These are phyloP conservation scores for Metschnikowia borealis DNA, from an alignment of 805 yeast genomes.

Conservation along the genomic window DNA sequence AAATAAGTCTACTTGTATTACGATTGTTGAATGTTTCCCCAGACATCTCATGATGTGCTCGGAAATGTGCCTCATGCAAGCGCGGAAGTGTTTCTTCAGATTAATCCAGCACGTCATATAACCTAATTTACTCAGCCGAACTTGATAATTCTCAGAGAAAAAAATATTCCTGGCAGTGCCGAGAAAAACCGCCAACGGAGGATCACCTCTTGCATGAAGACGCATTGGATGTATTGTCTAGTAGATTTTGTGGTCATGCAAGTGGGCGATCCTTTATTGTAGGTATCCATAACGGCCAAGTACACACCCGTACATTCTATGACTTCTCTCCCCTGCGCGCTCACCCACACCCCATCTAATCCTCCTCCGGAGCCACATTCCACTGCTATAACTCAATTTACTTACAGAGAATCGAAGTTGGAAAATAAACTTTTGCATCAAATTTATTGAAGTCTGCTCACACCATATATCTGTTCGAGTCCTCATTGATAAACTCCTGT, in stretches of 20 bases:
- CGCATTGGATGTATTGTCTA: background rate
- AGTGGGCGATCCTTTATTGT: background rate
- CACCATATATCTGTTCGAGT: background rate
- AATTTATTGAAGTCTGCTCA: background rate
- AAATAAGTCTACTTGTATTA: background rate
- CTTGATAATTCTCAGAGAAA: background rate
- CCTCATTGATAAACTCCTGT: background rate
- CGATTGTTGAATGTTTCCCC: background rate
- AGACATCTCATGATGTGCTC: conserved; percentile 1
- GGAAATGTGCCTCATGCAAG: background rate
- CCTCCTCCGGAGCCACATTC: background rate
- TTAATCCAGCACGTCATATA: background rate
- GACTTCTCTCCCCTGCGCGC: conserved; percentile 6
- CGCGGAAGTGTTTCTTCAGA: background rate
- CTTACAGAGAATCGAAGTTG: background rate
- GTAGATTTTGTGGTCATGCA: background rate
- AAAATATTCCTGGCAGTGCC: background rate
- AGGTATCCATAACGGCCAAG: background rate
- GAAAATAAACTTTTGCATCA: background rate
- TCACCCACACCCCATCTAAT: conserved; percentile 3
- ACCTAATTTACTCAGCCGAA: background rate
- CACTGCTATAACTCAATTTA: background rate
- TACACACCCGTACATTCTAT: conserved; percentile 7
- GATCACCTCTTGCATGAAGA: background rate
- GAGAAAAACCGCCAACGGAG: background rate